Conservation (phyloP, 2,329 filamentous ascomycete genomes). For the Elsinoe necatrix region DNA sequence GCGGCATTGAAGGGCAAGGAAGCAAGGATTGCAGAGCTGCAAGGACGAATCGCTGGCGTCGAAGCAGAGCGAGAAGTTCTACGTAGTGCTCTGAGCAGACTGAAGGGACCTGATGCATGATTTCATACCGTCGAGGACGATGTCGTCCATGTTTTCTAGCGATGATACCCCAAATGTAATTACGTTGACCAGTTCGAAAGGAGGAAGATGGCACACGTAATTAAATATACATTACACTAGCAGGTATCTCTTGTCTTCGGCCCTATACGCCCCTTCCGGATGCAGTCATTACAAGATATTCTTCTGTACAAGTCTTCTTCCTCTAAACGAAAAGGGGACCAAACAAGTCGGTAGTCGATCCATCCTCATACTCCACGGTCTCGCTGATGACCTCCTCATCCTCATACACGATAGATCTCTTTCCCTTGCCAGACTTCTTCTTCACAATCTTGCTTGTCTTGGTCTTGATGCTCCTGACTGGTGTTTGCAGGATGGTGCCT, state of each 20-base stretch:
- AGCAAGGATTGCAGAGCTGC: constrained; percentile 55
- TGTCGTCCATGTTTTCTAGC: neutral
- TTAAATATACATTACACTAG: constrained; percentile 5
- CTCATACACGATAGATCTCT: neutral
- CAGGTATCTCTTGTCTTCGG: neutral
- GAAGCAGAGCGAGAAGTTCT: constrained; percentile 50
- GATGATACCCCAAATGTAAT: constrained; percentile 4
- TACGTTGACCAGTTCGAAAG: neutral
- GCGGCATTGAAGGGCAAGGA: constrained; percentile 56
- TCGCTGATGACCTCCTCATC: constrained; percentile 6
- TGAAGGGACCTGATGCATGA: neutral
- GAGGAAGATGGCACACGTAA: too few species aligned
- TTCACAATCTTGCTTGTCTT: neutral
- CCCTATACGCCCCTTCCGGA: neutral
- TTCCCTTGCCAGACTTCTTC: neutral
- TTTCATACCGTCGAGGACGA: neutral
- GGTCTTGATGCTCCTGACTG: constrained; percentile 4
- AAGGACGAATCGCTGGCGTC: constrained; percentile 53
- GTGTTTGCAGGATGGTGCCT: constrained; percentile 3
- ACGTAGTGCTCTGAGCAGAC: constrained; percentile 25
- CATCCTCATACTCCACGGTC: neutral
- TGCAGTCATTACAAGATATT: constrained; percentile 1
- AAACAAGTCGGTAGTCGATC: neutral
- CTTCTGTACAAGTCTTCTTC: neutral
- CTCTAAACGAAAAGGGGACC: neutral